Evolutionary conservation across 495 filamentous ascomycete genomes (phyloP).

Genomic region (Margaritispora aquatica): DNA sequence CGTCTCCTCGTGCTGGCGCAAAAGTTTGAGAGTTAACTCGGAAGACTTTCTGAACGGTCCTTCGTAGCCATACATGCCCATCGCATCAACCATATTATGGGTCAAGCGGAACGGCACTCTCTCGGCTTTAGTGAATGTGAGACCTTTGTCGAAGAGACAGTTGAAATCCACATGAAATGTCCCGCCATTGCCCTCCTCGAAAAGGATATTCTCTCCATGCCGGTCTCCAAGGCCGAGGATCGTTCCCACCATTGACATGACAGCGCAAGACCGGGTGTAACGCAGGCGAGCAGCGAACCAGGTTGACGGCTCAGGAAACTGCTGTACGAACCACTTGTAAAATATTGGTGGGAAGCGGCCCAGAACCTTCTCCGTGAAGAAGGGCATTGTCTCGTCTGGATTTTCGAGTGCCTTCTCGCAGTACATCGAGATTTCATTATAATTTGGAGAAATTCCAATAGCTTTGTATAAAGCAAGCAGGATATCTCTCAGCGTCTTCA

Average conservation of each 20-base stretch:
- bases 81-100: slow-evolving; percentile 96
- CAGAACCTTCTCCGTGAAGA: slow-evolving; percentile 67
- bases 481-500: slow-evolving; percentile 90
- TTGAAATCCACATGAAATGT: slow-evolving; percentile 99
- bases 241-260: slow-evolving; percentile 97
- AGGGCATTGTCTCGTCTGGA: slow-evolving; percentile 40
- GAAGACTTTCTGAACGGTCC: slow-evolving; percentile 87
- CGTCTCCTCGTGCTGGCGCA: slow-evolving; percentile 88
- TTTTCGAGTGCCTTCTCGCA: slow-evolving; percentile 38
- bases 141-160: slow-evolving; percentile 97
- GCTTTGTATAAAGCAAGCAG: slow-evolving; percentile 70
- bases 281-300: slow-evolving; percentile 90
- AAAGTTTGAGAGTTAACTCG: slow-evolving; percentile 77
- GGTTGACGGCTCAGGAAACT: slow-evolving; percentile 83
- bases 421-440: slow-evolving; percentile 35
- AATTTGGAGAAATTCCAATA: slow-evolving; percentile 52
- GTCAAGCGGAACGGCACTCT: slow-evolving; percentile 96
- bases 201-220: slow-evolving; percentile 96
- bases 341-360: slow-evolving; percentile 71
- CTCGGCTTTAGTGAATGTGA: slow-evolving; percentile 93
- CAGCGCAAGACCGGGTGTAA: slow-evolving; percentile 88
- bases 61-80: slow-evolving; percentile 89
- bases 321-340: slow-evolving; percentile 90
- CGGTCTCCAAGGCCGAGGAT: slow-evolving; percentile 92
- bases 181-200: slow-evolving; percentile 91